Conservation (phyloP, 73 alveolate genomes). For the Uronychia binucleata region DNA sequence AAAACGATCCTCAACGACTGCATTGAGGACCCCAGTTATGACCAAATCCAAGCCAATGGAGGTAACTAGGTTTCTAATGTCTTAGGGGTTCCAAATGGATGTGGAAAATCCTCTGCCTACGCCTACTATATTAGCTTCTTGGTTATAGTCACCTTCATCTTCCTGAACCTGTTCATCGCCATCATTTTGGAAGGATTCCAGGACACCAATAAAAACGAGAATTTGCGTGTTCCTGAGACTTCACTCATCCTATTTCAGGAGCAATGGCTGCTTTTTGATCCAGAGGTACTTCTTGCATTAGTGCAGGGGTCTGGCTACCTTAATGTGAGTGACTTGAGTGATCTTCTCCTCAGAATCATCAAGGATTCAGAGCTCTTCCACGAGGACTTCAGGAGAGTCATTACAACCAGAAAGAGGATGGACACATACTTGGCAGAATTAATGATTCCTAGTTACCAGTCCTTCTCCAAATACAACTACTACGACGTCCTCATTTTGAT, state of each 20-base stretch:
- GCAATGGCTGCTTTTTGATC: conserved; percentile 38
- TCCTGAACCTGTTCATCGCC: conserved; percentile 70
- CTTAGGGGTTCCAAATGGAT: conserved; percentile 1
- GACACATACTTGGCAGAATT: neutral
- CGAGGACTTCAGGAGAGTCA: neutral
- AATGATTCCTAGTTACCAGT: conserved; percentile 64
- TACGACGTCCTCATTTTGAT: neutral
- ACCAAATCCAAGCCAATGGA: conserved; percentile 6
- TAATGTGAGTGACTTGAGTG: neutral
- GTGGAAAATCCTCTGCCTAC: conserved; percentile 20
- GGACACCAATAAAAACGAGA: conserved; percentile 18
- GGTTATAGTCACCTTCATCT: conserved; percentile 58
- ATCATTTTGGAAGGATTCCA: conserved; percentile 53
- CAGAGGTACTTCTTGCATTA: neutral
- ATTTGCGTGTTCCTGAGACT: neutral
- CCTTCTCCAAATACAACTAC: conserved; percentile 9
- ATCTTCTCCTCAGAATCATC: conserved; percentile 9
- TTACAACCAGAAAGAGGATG: neutral
- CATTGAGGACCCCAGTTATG: neutral
- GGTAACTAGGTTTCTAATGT: neutral
- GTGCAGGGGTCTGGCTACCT: neutral
- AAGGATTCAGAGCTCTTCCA: conserved; percentile 3
- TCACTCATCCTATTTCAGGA: conserved; percentile 4
- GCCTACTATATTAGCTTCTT: conserved; percentile 29
- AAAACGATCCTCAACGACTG: conserved; percentile 18